Evolutionary conservation across 1,284 basidiomycete genomes (phyloP).

Genomic region (Ustilago crameri): DNA sequence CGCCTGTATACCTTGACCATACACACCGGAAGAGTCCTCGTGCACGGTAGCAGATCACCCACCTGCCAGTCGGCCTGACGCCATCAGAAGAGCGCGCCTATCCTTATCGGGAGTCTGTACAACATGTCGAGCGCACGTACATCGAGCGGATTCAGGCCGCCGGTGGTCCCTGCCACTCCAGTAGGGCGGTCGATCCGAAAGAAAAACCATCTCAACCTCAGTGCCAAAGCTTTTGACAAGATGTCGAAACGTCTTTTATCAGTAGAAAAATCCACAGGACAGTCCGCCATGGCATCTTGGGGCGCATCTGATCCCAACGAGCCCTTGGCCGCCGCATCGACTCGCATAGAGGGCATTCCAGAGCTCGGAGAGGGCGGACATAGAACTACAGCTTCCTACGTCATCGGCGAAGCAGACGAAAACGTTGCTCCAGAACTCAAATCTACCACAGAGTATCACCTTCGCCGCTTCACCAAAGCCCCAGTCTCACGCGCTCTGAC

Average conservation of each 20-base stretch:
- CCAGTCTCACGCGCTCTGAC: constrained; percentile 46
- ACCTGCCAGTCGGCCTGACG: not conserved
- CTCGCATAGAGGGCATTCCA: constrained; percentile 38
- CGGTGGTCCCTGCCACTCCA: constrained; percentile 44
- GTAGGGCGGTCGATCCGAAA: constrained; percentile 46
- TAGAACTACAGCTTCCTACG: constrained; percentile 42
- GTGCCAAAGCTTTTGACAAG: constrained; percentile 60
- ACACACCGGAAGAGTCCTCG: not conserved
- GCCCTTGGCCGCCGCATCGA: constrained; percentile 22
- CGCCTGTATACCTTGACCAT: not conserved
- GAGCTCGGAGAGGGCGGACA: constrained; percentile 48
- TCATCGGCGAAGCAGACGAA: constrained; percentile 48
- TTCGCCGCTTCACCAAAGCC: constrained; percentile 34
- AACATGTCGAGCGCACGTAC: constrained; percentile 37
- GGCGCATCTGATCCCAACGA: constrained; percentile 25
- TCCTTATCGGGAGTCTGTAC: not conserved
- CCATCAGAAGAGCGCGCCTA: not conserved
- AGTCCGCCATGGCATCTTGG: constrained; percentile 36
- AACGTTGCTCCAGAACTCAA: constrained; percentile 25
- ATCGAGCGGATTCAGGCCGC: constrained; percentile 42
- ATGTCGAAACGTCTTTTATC: constrained; percentile 51
- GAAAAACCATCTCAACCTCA: constrained; percentile 53
- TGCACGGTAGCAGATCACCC: not conserved
- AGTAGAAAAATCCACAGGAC: constrained; percentile 41
- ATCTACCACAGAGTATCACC: constrained; percentile 50